Conservation (phyloP, 495 filamentous ascomycete genomes). For the Daldinia grandis region DNA sequence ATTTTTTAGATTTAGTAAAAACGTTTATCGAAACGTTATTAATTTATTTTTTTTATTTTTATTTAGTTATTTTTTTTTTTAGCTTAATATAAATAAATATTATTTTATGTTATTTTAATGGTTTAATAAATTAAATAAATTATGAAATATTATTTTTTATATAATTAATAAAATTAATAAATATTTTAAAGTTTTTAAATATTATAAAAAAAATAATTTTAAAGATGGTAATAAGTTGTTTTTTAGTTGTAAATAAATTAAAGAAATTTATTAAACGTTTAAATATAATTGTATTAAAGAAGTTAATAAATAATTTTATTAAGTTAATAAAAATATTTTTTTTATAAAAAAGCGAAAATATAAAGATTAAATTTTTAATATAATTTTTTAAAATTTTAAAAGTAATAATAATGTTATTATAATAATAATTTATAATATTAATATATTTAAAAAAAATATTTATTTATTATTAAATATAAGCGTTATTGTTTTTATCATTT, state of each 20-base stretch:
- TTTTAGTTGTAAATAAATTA: not conserved
- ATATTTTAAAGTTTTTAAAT: constrained; percentile 11
- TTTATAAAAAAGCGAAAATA: not conserved
- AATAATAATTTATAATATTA: not conserved
- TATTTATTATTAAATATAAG: constrained; percentile 1
- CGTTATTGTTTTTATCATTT: constrained; percentile 2
- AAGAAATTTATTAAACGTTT: too few species aligned
- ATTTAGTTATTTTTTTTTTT: not conserved
- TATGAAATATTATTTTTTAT: constrained; percentile 1
- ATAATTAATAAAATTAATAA: constrained; percentile 11
- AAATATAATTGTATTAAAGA: too few species aligned
- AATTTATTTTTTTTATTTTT: not conserved
- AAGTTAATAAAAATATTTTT: constrained; percentile 18
- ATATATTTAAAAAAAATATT: not conserved
- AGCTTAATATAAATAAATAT: not conserved
- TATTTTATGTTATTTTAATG: not conserved
- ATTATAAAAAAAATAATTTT: constrained; percentile 5
- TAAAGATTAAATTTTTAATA: constrained; percentile 1
- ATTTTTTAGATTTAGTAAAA: too few species aligned
- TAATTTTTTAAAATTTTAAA: not conserved
- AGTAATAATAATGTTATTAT: not conserved
- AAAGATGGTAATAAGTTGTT: not conserved
- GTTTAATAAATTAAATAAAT: not conserved
- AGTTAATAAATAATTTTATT: too few species aligned
- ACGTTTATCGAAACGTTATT: not conserved